Conservation (phyloP, 2,329 filamentous ascomycete species). For the Trichoderma simmonsii region DNA sequence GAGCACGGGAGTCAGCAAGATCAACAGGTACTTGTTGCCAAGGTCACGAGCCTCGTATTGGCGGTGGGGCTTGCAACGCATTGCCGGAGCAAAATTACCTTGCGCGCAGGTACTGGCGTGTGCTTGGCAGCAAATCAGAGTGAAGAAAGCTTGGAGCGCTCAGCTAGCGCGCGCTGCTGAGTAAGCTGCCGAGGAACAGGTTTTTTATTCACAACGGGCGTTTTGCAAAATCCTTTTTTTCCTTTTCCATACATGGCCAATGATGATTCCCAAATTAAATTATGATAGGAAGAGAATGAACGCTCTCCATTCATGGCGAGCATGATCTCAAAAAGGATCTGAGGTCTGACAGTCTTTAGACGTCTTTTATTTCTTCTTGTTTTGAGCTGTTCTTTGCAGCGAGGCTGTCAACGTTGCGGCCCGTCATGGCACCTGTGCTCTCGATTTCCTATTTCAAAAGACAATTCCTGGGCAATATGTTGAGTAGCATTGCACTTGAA, state of each 20-base stretch:
- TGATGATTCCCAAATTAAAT: constrained; percentile 58
- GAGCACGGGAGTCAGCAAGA: background rate
- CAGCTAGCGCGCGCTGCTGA: constrained; percentile 21
- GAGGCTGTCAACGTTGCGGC: background rate
- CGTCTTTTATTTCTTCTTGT: background rate
- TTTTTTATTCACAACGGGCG: constrained; percentile 18
- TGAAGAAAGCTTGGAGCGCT: background rate
- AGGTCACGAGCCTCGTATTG: constrained; percentile 9
- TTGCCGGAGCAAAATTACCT: background rate
- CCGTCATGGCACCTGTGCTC: background rate
- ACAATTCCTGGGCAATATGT: too few relatives aligned
- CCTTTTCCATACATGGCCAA: constrained; percentile 43
- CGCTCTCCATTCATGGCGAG: constrained; percentile 46
- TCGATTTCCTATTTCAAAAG: background rate
- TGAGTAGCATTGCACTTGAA: background rate
- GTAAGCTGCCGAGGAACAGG: constrained; percentile 29
- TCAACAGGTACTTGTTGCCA: constrained; percentile 9
- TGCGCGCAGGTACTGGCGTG: background rate
- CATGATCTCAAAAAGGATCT: constrained; percentile 64
- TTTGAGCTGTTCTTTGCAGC: background rate
- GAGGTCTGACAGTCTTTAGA: constrained; percentile 44
- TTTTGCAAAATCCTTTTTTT: constrained; percentile 20
- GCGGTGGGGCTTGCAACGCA: background rate
- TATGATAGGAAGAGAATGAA: constrained; percentile 71
- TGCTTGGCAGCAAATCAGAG: background rate